These are phyloP conservation scores for Trichosporon faecale DNA, from an alignment of 1,284 basidiomycete species.

Conservation along the genomic window DNA sequence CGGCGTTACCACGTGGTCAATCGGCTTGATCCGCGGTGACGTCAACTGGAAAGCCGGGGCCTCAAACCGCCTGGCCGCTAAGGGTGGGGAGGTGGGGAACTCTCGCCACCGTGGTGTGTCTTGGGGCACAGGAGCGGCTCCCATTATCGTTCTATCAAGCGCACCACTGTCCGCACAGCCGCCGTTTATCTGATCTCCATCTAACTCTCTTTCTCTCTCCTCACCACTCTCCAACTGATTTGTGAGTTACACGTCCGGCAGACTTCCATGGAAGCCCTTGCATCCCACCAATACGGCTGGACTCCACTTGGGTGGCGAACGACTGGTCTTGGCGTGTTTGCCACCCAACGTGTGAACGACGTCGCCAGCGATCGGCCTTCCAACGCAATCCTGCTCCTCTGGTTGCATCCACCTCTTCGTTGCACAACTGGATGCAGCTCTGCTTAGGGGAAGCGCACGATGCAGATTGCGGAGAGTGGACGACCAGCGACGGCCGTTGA, in stretches of 20 bases:
- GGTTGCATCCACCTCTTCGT: neutral
- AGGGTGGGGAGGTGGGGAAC: neutral
- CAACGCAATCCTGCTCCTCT: neutral
- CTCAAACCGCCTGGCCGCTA: neutral
- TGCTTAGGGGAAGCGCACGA: neutral
- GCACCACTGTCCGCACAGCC: neutral
- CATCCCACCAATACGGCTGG: neutral
- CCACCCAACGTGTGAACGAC: conserved; percentile 8
- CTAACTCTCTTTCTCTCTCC: neutral
- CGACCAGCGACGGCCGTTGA: neutral
- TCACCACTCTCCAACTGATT: neutral
- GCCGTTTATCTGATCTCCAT: neutral
- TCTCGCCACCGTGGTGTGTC: neutral
- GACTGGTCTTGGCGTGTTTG: neutral
- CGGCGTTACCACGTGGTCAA: neutral
- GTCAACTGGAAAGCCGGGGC: neutral
- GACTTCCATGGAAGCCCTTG: neutral
- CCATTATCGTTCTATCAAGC: neutral
- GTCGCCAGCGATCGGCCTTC: neutral
- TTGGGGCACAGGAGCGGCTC: neutral
- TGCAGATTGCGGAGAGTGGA: neutral
- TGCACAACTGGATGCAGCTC: neutral
- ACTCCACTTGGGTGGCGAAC: neutral
- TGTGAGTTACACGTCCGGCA: neutral
- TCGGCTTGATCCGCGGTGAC: neutral